Evolutionary conservation across 2,329 filamentous ascomycete genomes (phyloP).

Genomic region (Alternaria ventricosa): DNA sequence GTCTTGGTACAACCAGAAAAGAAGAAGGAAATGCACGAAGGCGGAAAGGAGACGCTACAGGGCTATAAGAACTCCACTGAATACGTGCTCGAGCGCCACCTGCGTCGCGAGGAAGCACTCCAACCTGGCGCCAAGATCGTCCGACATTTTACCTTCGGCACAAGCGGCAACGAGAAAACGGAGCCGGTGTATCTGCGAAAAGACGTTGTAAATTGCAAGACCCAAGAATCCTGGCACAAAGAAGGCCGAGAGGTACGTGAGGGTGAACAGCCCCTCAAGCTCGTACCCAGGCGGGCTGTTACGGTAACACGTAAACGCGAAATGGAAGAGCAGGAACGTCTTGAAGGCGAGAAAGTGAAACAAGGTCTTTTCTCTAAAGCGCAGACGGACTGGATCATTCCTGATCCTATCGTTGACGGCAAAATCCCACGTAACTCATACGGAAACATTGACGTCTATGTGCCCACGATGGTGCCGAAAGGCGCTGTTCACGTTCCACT

Average conservation of each 20-base stretch:
- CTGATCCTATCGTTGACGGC: conserved; percentile 81
- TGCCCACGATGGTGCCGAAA: conserved; percentile 86
- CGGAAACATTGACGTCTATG: conserved; percentile 96
- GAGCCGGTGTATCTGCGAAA: conserved; percentile 81
- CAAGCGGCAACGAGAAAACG: conserved; percentile 73
- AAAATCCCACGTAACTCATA: conserved; percentile 93
- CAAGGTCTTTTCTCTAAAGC: conserved; percentile 84
- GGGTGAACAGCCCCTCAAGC: conserved; percentile 79
- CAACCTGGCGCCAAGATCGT: conserved; percentile 71
- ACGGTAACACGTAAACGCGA: conserved; percentile 87
- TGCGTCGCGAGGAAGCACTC: conserved; percentile 91
- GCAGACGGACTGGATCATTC: conserved; percentile 96
- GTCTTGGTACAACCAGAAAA: conserved; percentile 69
- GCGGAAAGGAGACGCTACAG: conserved; percentile 78
- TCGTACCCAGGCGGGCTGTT: conserved; percentile 87
- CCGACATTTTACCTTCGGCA: conserved; percentile 76
- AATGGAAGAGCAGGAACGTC: conserved; percentile 81
- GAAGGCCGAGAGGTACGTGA: conserved; percentile 79
- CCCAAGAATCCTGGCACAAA: conserved; percentile 96
- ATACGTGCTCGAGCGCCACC: conserved; percentile 82
- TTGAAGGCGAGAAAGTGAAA: conserved; percentile 79
- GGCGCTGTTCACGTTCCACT: conserved; percentile 86
- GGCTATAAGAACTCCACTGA: conserved; percentile 87
- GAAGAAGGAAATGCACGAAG: conserved; percentile 71
- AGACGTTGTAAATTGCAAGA: conserved; percentile 86